A percentile compares a stretch with the other conserved stretches of the same genome.
These are phyloP conservation scores for Alnus glutinosa DNA, from an alignment of 306 rosid genomes.

Conservation along the genomic window DNA sequence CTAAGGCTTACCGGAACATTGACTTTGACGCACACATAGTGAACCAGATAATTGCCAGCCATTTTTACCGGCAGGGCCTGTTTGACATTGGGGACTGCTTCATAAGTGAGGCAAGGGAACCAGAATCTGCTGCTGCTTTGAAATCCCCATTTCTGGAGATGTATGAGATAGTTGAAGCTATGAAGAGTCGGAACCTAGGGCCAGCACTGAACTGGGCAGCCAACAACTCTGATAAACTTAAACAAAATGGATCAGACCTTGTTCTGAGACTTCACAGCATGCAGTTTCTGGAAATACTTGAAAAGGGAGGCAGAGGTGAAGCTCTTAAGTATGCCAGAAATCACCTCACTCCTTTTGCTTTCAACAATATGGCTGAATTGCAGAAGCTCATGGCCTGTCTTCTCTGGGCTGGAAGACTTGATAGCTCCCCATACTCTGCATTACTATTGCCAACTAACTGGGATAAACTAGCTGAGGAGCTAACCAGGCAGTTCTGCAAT, in stretches of 20 bases:
- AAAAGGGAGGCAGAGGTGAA: conserved; percentile 56
- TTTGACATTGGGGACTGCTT: conserved; percentile 83
- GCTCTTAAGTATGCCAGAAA: conserved; percentile 74
- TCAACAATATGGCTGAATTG: conserved; percentile 56
- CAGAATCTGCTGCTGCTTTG: conserved; percentile 56
- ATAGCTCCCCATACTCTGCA: conserved; percentile 65
- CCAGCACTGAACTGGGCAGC: conserved; percentile 89
- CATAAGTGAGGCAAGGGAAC: conserved; percentile 53
- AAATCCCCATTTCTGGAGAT: conserved; percentile 77
- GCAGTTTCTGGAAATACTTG: conserved; percentile 67
- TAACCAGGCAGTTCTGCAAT: conserved; percentile 86
- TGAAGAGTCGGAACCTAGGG: conserved; percentile 59
- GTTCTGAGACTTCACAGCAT: conserved; percentile 71
- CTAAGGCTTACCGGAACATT: conserved; percentile 80
- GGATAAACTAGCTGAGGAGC: conserved; percentile 66
- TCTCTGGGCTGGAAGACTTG: conserved; percentile 81
- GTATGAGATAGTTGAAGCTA: conserved; percentile 76
- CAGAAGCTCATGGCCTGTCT: conserved; percentile 82
- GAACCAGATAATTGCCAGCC: conserved; percentile 73
- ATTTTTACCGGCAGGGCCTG: conserved; percentile 81
- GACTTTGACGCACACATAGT: conserved; percentile 60
- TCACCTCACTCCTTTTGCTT: conserved; percentile 60
- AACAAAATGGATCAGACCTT: conserved; percentile 66
- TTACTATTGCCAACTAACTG: conserved; percentile 64
- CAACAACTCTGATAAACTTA: conserved; percentile 57